Conservation (phyloP, 306 rosid species). For the Luffa aegyptiaca region DNA sequence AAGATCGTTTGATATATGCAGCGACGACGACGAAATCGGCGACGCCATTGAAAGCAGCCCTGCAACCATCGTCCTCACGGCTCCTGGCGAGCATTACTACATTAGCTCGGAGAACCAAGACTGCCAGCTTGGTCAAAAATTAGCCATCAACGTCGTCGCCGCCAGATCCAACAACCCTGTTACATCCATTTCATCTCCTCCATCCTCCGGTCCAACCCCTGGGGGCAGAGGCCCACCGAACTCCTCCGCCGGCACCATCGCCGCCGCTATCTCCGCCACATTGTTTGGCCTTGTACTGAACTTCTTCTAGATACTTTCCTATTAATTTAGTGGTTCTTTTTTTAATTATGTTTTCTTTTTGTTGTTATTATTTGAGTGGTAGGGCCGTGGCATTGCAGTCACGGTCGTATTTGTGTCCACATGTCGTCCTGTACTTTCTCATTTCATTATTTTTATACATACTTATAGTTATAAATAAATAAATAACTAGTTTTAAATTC, state of each 20-base stretch:
- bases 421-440: background rate
- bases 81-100: background rate
- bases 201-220: background rate
- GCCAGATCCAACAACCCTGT: background rate
- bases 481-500: background rate
- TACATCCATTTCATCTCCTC: background rate
- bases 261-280: background rate
- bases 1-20: background rate
- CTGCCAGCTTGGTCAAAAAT: background rate
- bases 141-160: background rate
- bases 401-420: background rate
- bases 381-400: background rate
- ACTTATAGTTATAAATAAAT: background rate
- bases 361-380: background rate
- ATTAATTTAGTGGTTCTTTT: background rate
- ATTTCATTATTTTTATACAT: background rate
- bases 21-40: constrained; percentile 1
- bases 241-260: background rate
- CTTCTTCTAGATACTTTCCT: background rate
- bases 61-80: background rate
- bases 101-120: background rate
- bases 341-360: background rate
- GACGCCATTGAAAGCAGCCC: background rate
- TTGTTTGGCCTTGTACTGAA: background rate
- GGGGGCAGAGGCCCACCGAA: background rate